Base-by-base conservation (phyloP, 805 yeast genomes). In the Kurtzmaniella cleridarum region DNA sequence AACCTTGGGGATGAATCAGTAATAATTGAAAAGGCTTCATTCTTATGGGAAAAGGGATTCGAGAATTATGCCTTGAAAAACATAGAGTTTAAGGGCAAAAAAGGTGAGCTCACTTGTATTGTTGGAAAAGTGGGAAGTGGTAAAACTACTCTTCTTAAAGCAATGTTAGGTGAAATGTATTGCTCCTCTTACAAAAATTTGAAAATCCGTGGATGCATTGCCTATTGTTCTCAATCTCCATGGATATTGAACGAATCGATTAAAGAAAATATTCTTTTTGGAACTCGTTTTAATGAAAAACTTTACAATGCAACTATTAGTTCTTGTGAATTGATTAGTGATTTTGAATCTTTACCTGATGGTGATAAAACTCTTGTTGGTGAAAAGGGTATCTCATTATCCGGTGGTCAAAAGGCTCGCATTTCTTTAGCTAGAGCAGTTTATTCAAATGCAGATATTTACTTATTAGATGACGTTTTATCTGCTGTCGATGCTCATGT, bases 401-500 rank as follows among this genome's bases (percentile, higher is more conserved):
- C 67, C 36, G 72, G 72, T 2, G 72, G 72, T 23, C 71, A 66
- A 44, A 66, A 65, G 43, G 72, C 72, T 3, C 52, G 72, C 23
- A 49, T 66, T 24, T 56, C 70, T 7, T 50, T 66, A 32, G 72
- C 72, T 2, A 51, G 72, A 43, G 70, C 70, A 5, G 70, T 66
- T 6, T 66, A 66, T 42, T 47, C 69, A 3, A 56, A 66, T 34
- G 67, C 71, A 4, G 71, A 64, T 27, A 50, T 64, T 26, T 64
- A 62, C 42, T 44, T 66, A 10, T 46, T 66, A 14, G 72, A 66
- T 38, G 72, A 65, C 42, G 48, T 65, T 11, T 53, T 66, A 40
- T 62, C 70, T 34, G 71, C 72, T 18, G 72, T 66, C 16, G 72
- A 66, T 45, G 54, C 69, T n/a, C 71, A 66, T 46, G 72, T 66